phyloP scores from a whole-genome alignment of 352 stramenopile species.

The Pythium utonaiense region DNA sequence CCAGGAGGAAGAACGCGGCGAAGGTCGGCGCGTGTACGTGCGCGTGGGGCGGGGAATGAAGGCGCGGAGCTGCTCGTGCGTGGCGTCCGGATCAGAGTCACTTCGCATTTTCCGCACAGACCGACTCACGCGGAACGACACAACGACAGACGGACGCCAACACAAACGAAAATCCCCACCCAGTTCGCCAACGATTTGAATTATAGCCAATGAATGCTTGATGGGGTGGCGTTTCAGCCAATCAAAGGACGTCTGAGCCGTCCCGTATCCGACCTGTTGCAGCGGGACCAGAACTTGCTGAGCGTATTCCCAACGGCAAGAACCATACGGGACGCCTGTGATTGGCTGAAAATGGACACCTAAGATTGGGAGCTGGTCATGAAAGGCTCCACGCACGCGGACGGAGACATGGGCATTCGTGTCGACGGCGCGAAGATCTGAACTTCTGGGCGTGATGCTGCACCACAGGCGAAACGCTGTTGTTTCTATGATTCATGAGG shows the following conservation, averaged over 20 bases:
- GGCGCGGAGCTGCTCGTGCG: conserved; percentile 2
- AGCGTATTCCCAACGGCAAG: conserved; percentile 19
- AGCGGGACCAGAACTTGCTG: conserved; percentile 21
- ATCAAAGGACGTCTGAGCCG: conserved; percentile 1
- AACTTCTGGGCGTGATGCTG: background rate
- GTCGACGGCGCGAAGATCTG: background rate
- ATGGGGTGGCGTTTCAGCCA: conserved; percentile 1
- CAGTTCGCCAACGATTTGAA: background rate
- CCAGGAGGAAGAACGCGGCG: background rate
- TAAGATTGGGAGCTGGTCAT: conserved; percentile 18
- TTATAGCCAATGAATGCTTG: background rate
- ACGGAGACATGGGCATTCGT: background rate
- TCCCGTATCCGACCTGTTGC: conserved; percentile 11
- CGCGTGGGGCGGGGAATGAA: conserved; percentile 6
- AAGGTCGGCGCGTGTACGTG: background rate
- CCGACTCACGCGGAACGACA: conserved; percentile 1
- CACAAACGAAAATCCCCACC: conserved; percentile 20
- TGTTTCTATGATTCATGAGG: background rate
- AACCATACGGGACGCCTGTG: background rate
- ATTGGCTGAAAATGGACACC: conserved; percentile 22
- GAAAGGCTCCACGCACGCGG: conserved; percentile 8
- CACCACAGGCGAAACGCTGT: background rate
- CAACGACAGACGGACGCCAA: conserved; percentile 3
- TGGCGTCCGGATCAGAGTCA: background rate
- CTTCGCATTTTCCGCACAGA: conserved; percentile 23